phyloP scores from a whole-genome alignment of 2,329 filamentous ascomycete genomes.

The Xylariales sp. region DNA sequence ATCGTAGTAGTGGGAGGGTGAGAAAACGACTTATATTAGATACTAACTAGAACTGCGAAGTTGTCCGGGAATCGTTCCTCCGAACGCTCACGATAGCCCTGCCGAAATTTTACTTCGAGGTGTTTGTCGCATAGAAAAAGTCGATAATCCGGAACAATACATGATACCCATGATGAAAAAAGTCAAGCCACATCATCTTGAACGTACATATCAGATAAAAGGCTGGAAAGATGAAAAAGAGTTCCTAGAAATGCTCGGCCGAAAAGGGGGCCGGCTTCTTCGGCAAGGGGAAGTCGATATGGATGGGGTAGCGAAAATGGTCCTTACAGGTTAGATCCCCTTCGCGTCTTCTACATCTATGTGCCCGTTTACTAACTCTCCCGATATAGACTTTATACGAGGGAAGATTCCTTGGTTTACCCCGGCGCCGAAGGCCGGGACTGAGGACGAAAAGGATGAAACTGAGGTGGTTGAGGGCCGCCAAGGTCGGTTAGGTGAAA shows the following conservation, averaged over 20 bases:
- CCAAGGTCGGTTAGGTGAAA: constrained; percentile 84
- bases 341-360: not conserved
- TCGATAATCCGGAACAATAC: constrained; percentile 96
- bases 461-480: constrained; percentile 71
- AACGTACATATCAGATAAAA: constrained; percentile 90
- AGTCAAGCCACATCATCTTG: constrained; percentile 88
- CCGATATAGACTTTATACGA: constrained; percentile 78
- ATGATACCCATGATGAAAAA: constrained; percentile 83
- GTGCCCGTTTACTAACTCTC: not conserved
- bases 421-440: constrained; percentile 73
- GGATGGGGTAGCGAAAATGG: constrained; percentile 95
- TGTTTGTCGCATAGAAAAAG: constrained; percentile 93
- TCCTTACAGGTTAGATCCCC: constrained; percentile 71
- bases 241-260: constrained; percentile 86
- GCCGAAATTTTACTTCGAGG: constrained; percentile 90
- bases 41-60: constrained; percentile 3
- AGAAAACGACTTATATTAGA: not conserved
- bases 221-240: constrained; percentile 81
- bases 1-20: not conserved
- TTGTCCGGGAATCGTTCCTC: constrained; percentile 95
- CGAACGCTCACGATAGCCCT: constrained; percentile 83
- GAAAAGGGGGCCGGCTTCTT: constrained; percentile 86
- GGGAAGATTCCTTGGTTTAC: constrained; percentile 98
- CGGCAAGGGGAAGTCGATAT: constrained; percentile 95
- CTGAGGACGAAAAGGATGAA: constrained; percentile 63